Evolutionary conservation across 179 eudicot species (phyloP).

Genomic region (Corrigiola litoralis): DNA sequence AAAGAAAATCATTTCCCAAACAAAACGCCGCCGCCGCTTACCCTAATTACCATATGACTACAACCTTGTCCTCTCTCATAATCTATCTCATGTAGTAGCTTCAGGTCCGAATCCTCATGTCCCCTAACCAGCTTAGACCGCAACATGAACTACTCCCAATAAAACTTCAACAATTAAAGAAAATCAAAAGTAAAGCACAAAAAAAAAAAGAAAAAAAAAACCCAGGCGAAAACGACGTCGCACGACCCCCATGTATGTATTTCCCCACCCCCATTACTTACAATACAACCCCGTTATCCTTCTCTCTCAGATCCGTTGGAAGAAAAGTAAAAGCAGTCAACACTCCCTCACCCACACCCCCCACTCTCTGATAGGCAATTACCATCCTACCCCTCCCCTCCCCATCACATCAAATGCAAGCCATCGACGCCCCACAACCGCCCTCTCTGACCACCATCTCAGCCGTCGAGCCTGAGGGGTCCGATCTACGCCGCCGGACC

Average conservation of each 20-base stretch:
- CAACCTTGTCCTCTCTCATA: too few relatives aligned
- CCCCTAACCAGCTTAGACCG: too few relatives aligned
- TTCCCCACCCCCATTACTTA: background rate
- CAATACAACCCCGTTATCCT: too few relatives aligned
- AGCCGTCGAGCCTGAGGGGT: constrained; percentile 10
- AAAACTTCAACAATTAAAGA: background rate
- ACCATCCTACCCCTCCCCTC: constrained; percentile 32
- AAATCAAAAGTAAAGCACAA: background rate
- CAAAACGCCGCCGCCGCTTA: too few relatives aligned
- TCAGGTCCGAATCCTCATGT: too few relatives aligned
- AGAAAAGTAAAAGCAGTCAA: constrained; percentile 31
- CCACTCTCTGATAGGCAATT: constrained; percentile 15
- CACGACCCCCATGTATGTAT: background rate
- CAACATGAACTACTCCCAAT: too few relatives aligned
- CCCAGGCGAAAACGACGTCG: constrained; percentile 9
- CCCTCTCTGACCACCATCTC: background rate
- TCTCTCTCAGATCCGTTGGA: constrained; percentile 24
- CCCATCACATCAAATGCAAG: constrained; percentile 3
- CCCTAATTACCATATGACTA: too few relatives aligned
- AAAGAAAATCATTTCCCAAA: too few relatives aligned
- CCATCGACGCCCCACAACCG: constrained; percentile 2
- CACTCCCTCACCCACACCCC: constrained; percentile 12
- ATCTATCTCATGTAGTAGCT: too few relatives aligned
- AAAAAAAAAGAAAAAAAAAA: background rate
- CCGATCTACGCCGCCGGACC: constrained; percentile 16